Base-by-base conservation (phyloP, 129 eudicot genomes). In the Chrysanthemum makinoi region DNA sequence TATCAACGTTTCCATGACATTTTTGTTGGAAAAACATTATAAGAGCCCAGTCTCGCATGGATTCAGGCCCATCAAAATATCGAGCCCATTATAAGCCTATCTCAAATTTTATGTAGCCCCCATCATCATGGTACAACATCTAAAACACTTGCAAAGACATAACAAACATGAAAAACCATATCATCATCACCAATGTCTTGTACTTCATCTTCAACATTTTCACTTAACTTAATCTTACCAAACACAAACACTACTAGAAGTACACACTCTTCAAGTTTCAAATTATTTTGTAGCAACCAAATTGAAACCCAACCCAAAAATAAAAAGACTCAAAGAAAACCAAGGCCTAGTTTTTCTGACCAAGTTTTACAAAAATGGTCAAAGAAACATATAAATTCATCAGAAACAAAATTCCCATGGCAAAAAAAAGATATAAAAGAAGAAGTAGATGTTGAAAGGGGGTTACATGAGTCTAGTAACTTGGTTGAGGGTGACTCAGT, bases 311-410 rank as follows among this genome's bases (percentile, higher is more conserved):
- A 80, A 67, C 79, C 67, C 55, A 69, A 80, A 54, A 30, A 30
- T 30, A 89, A 55, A 72, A 93, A 87, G 72, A 80, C 83, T 61
- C 76, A 85, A 47, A 77, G 95, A 62, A 93, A 93, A 65, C 98
- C 98, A 14, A 89, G 89, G 67, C 96, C 98, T 12, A 93, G 92
- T 68, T 93, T 93, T 69, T 72, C 86, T 26, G 82, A 93, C 6
- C 88, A 93, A 82, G 81, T 93, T 79, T 90, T 81, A 39, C 85
- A 79, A 47, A 93, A 93, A 79, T 93, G 98, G 98, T 89, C 92
- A 62, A 63, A 73, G 1, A 89, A 85, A 71, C 72, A 39, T 0
- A 6, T 80, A 65, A 68, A 81, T 82, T 76, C 87, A 18, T 48
- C 55, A 26, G 76, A 79, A 48, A 73, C 83, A 17, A 87, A 83